Conservation (phyloP, 345 rosid genomes). For the Linum tenue region DNA sequence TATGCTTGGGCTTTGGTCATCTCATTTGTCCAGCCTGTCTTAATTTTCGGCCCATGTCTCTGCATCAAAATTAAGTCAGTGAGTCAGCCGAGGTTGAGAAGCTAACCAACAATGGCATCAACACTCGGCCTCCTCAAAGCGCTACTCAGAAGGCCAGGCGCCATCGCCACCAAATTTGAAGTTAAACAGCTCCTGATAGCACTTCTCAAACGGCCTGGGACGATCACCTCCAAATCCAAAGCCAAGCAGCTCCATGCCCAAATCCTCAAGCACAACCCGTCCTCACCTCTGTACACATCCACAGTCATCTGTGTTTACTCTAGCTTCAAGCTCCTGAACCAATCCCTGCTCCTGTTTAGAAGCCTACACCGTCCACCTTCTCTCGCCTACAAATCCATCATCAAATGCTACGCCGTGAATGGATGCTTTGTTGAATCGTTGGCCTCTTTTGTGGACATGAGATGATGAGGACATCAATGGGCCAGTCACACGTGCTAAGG, state of each 20-base stretch:
- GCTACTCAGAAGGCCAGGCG: neutral
- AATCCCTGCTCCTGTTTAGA: slow-evolving; percentile 41
- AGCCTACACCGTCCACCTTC: slow-evolving; percentile 41
- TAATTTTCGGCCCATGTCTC: too few relatives aligned
- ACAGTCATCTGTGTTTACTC: slow-evolving; percentile 53
- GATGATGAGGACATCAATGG: too few relatives aligned
- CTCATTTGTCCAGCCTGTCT: too few relatives aligned
- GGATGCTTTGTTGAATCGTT: slow-evolving; percentile 38
- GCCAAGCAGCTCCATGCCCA: slow-evolving; percentile 73
- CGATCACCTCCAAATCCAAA: slow-evolving; percentile 32
- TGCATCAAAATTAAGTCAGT: too few relatives aligned
- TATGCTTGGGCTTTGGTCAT: too few relatives aligned
- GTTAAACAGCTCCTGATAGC: slow-evolving; percentile 19
- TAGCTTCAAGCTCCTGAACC: slow-evolving; percentile 40
- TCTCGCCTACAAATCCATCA: slow-evolving; percentile 69
- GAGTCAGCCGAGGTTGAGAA: too few relatives aligned
- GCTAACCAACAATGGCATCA: neutral
- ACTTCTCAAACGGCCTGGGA: slow-evolving; percentile 28
- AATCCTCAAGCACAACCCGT: slow-evolving; percentile 37
- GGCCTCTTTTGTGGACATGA: slow-evolving; percentile 36
- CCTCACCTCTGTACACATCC: slow-evolving; percentile 29
- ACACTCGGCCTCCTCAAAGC: neutral
- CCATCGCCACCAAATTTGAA: neutral
- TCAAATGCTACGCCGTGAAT: slow-evolving; percentile 46
- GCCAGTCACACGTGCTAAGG: too few relatives aligned